phyloP scores from a whole-genome alignment of 2,329 filamentous ascomycete species.

The Cercospora nicotianae region DNA sequence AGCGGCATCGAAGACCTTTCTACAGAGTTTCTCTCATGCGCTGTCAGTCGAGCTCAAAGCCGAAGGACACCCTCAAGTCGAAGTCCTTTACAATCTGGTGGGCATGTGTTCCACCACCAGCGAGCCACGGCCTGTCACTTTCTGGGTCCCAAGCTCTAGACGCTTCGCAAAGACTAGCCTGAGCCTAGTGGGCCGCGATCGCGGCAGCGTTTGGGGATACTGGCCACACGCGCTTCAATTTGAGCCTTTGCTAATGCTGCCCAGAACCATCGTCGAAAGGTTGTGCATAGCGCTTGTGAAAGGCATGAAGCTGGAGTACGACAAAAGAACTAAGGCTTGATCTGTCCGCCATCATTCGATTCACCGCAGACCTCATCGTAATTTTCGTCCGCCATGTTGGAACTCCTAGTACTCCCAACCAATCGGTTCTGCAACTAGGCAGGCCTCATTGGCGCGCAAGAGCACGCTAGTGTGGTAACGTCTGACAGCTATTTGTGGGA shows the following conservation, averaged over 20 bases:
- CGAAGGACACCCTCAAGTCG: constrained; percentile 39
- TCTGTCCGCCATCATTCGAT: not conserved
- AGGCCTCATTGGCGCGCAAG: not conserved
- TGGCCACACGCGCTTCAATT: constrained; percentile 31
- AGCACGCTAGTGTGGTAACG: not conserved
- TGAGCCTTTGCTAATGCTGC: constrained; percentile 12
- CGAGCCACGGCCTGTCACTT: constrained; percentile 18
- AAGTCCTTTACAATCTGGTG: constrained; percentile 35
- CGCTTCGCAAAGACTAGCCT: constrained; percentile 26
- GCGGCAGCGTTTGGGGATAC: constrained; percentile 22
- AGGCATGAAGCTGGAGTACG: constrained; percentile 7
- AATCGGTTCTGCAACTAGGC: not conserved
- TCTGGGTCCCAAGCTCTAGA: constrained; percentile 20
- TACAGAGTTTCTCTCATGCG: constrained; percentile 42
- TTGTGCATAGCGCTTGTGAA: constrained; percentile 14
- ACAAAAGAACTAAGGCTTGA: not conserved
- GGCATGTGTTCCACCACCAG: constrained; percentile 21
- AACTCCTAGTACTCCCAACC: not conserved
- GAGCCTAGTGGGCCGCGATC: constrained; percentile 26
- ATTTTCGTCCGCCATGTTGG: not conserved
- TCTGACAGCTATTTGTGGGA: not conserved
- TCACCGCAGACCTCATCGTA: not conserved
- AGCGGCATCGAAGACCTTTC: constrained; percentile 48
- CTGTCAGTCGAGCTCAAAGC: constrained; percentile 39
- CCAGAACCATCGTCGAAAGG: constrained; percentile 5